A percentile compares a stretch with the other conserved stretches of the same genome.
phyloP scores from a whole-genome alignment of 2,329 filamentous ascomycete species.

The Cadophora sp. region DNA sequence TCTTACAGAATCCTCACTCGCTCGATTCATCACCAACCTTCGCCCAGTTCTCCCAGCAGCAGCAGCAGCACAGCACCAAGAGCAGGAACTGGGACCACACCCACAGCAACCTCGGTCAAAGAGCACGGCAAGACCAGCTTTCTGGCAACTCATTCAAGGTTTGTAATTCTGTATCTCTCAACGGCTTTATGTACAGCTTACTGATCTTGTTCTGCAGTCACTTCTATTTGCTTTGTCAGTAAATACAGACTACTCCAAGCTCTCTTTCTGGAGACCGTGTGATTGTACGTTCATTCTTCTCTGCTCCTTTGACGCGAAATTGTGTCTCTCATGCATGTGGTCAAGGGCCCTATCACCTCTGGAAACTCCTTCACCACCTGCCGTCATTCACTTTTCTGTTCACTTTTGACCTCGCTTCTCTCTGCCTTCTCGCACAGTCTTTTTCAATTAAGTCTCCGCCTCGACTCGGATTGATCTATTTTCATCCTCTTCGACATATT shows the following conservation, averaged over 20 bases:
- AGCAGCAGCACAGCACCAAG: slow-evolving; percentile 14
- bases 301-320: background rate
- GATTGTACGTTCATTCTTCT: slow-evolving; percentile 34
- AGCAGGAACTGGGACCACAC: background rate
- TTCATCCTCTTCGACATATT: slow-evolving; percentile 2
- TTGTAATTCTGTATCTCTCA: slow-evolving; percentile 17
- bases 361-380: background rate
- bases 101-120: slow-evolving; percentile 19
- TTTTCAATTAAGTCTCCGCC: slow-evolving; percentile 2
- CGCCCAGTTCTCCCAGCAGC: slow-evolving; percentile 28
- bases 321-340: slow-evolving; percentile 9
- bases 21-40: slow-evolving; percentile 36
- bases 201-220: slow-evolving; percentile 29
- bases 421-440: background rate
- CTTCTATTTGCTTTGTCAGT: slow-evolving; percentile 30
- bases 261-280: slow-evolving; percentile 36
- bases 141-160: slow-evolving; percentile 32
- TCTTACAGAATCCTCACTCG: slow-evolving; percentile 45
- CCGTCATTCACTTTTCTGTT: slow-evolving; percentile 11
- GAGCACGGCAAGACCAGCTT: slow-evolving; percentile 13
- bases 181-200: slow-evolving; percentile 9
- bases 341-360: slow-evolving; percentile 6
- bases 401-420: slow-evolving; percentile 11
- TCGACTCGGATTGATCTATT: slow-evolving; percentile 9
- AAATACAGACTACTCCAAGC: slow-evolving; percentile 26